Evolutionary conservation across 805 yeast genomes (phyloP).

Genomic region (Pichia exigua): DNA sequence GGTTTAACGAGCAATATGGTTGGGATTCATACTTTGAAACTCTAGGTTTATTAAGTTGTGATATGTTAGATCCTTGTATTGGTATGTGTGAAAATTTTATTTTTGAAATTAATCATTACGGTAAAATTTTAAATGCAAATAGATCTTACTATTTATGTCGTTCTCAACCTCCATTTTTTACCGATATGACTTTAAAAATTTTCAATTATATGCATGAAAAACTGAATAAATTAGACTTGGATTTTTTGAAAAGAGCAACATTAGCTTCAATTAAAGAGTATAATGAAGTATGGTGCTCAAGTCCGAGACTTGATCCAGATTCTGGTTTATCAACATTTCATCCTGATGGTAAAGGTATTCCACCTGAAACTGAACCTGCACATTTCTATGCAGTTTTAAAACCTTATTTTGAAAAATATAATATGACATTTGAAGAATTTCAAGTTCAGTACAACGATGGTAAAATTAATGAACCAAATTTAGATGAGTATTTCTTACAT

Average conservation of each 20-base stretch:
- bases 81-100: slow-evolving; percentile 92
- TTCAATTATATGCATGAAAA: slow-evolving; percentile 43
- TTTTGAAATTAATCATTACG: slow-evolving; percentile 83
- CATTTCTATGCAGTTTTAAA: slow-evolving; percentile 70
- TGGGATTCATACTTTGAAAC: slow-evolving; percentile 97
- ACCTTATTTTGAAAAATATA: slow-evolving; percentile 62
- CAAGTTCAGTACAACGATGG: slow-evolving; percentile 62
- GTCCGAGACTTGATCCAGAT: slow-evolving; percentile 62
- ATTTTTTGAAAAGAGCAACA: slow-evolving; percentile 57
- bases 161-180: slow-evolving; percentile 94
- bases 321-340: slow-evolving; percentile 86
- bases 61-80: slow-evolving; percentile 59
- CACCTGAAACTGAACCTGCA: slow-evolving; percentile 91
- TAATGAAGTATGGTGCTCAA: slow-evolving; percentile 64
- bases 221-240: slow-evolving; percentile 39
- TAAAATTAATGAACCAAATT: slow-evolving; percentile 60
- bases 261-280: slow-evolving; percentile 85
- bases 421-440: slow-evolving; percentile 52
- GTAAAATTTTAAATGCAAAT: slow-evolving; percentile 90
- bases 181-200: slow-evolving; percentile 79
- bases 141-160: slow-evolving; percentile 84
- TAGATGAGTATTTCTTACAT: slow-evolving; percentile 83
- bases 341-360: slow-evolving; percentile 88
- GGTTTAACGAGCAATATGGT: slow-evolving; percentile 93
- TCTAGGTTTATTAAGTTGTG: slow-evolving; percentile 67